These are phyloP conservation scores for Colletotrichum abscissum DNA, from an alignment of 2,329 filamentous ascomycete species.

Conservation along the genomic window DNA sequence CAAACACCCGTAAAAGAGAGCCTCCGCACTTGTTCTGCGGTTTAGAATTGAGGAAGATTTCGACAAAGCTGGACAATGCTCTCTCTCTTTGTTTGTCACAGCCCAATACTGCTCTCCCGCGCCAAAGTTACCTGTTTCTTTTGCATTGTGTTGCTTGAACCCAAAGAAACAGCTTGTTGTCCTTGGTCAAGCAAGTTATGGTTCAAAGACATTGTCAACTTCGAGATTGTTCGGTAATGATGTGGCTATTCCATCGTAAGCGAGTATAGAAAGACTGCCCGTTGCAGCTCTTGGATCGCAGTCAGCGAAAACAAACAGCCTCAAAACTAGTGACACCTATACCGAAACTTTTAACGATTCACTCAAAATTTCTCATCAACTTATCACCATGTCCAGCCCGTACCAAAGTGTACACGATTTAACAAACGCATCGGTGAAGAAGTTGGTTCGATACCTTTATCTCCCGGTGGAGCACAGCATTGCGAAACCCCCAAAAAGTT, in stretches of 20 bases:
- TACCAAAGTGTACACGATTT: constrained; percentile 38
- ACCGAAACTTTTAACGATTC: neutral
- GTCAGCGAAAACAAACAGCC: neutral
- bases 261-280: neutral
- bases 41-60: neutral
- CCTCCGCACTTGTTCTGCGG: neutral
- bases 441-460: constrained; percentile 50
- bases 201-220: neutral
- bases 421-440: constrained; percentile 40
- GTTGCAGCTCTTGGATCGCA: neutral
- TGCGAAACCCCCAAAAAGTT: constrained; percentile 45
- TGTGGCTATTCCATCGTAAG: neutral
- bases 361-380: neutral
- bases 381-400: neutral
- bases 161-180: neutral
- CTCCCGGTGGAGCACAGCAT: constrained; percentile 47
- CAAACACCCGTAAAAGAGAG: neutral
- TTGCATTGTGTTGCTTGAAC: neutral
- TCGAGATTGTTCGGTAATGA: neutral
- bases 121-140: neutral
- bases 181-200: neutral
- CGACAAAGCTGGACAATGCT: neutral
- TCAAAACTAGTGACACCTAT: neutral
- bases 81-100: neutral
- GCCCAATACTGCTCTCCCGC: neutral